phyloP scores from a whole-genome alignment of 139 green algal species.

The Diplosphaera chodatii region DNA sequence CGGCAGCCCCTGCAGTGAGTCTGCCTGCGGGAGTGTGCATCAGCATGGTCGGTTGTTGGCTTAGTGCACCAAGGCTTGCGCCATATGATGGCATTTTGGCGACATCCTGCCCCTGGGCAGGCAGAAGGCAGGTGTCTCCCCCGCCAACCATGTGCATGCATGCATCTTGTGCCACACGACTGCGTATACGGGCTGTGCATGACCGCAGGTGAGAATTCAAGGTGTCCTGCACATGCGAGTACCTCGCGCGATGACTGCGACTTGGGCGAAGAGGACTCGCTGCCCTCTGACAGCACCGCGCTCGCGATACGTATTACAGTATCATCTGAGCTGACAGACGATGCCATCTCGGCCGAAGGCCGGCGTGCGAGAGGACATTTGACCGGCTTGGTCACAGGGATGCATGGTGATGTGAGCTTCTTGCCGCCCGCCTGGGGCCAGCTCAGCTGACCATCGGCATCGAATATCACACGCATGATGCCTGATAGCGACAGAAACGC shows the following conservation, averaged over 20 bases:
- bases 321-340: background rate
- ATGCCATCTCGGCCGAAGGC: background rate
- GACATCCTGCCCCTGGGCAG: no score
- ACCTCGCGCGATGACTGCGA: background rate
- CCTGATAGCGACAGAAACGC: background rate
- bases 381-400: background rate
- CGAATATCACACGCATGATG: background rate
- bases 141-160: no score
- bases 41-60: no score
- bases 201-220: no score
- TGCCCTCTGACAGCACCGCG: background rate
- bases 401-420: background rate
- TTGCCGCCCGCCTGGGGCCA: background rate
- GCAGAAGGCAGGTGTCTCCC: no score
- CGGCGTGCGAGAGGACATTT: background rate
- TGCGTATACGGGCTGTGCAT: no score
- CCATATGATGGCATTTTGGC: no score
- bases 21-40: no score
- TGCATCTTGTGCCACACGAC: no score
- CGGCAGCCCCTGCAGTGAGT: constrained; percentile 19
- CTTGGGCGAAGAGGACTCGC: background rate
- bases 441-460: background rate
- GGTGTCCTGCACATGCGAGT: background rate
- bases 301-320: background rate
- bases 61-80: no score